phyloP scores from a whole-genome alignment of 179 eudicot species.

The Silene coronaria region DNA sequence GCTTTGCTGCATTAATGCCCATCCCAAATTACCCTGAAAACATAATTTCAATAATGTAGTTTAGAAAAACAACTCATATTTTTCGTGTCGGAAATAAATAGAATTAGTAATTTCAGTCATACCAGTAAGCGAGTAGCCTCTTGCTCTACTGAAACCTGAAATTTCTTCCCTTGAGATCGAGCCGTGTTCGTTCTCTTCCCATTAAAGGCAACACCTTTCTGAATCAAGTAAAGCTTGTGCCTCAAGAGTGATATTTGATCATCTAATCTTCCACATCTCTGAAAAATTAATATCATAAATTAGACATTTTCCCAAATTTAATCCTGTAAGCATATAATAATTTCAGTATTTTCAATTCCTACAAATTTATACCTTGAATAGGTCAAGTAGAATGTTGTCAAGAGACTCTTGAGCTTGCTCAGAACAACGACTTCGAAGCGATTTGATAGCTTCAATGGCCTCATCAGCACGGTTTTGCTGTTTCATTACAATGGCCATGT shows the following conservation, averaged over 20 bases:
- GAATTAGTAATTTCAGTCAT: no score
- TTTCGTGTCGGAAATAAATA: no score
- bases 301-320: neutral
- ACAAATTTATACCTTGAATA: constrained; percentile 51
- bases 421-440: constrained; percentile 64
- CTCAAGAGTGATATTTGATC: constrained; percentile 66
- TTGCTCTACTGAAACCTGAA: constrained; percentile 90
- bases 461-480: constrained; percentile 86
- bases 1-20: constrained; percentile 91
- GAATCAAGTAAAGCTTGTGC: constrained; percentile 70
- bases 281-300: constrained; percentile 7
- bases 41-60: no score
- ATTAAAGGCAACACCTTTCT: constrained; percentile 85
- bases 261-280: constrained; percentile 97
- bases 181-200: constrained; percentile 88
- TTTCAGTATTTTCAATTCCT: no score
- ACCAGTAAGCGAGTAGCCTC: constrained; percentile 90
- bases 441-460: constrained; percentile 87
- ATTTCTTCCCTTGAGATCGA: constrained; percentile 85
- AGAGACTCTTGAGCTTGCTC: constrained; percentile 95
- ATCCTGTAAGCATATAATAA: neutral
- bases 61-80: no score
- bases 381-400: constrained; percentile 83
- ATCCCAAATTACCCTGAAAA: constrained; percentile 80
- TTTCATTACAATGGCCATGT: constrained; percentile 97